Percentiles rank a stretch among this genome's conserved stretches.
Conservation (phyloP, 1,284 basidiomycete species). For the Ceratobasidium papillatum region DNA sequence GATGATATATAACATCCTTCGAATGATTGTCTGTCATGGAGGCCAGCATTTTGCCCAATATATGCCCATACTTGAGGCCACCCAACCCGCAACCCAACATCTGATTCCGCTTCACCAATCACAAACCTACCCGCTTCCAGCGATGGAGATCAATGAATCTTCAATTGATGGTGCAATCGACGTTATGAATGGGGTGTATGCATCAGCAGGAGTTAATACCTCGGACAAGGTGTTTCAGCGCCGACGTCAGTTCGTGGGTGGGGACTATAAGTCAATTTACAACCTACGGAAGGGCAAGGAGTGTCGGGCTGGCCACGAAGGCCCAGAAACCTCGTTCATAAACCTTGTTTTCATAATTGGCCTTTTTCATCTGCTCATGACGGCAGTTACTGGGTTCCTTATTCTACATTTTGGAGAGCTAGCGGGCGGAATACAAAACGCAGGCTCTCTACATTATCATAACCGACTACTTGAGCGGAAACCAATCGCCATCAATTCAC, state of each 20-base stretch:
- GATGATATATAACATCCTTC: slow-evolving; percentile 51
- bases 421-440: slow-evolving; percentile 42
- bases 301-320: not conserved
- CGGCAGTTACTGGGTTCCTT: not conserved
- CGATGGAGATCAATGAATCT: not conserved
- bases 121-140: not conserved
- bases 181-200: slow-evolving; percentile 40
- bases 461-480: not conserved
- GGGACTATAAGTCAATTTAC: not conserved
- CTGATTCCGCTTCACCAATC: not conserved
- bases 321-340: not conserved
- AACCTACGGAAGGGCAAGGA: not conserved
- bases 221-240: not conserved
- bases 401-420: not conserved
- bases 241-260: not conserved
- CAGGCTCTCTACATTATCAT: not conserved
- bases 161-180: slow-evolving; percentile 43
- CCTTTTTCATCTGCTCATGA: not conserved
- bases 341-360: slow-evolving; percentile 28
- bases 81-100: not conserved
- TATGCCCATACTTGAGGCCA: not conserved
- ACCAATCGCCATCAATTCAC: slow-evolving; percentile 36
- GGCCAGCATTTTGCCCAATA: not conserved
- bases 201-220: not conserved
- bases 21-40: slow-evolving; percentile 17